phyloP scores from a whole-genome alignment of 306 rosid genomes.

The Cyclanthera cordifolia region DNA sequence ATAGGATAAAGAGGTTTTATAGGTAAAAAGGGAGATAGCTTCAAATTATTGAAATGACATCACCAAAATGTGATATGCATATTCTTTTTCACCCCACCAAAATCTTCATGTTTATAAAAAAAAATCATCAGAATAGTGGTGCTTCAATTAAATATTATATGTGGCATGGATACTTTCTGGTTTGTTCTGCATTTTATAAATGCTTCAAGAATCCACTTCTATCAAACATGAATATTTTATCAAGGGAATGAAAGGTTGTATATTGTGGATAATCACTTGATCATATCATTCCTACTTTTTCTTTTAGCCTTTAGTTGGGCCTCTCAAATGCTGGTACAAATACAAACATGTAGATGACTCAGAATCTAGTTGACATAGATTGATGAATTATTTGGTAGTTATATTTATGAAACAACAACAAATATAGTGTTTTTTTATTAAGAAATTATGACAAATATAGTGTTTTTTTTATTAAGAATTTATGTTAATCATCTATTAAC shows the following conservation, averaged over 20 bases:
- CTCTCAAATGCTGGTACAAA: not conserved
- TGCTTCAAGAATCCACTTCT: constrained; percentile 12
- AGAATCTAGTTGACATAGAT: not conserved
- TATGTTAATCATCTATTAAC: too few species aligned
- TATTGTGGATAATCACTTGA: not conserved
- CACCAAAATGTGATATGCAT: constrained; percentile 9
- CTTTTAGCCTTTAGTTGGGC: not conserved
- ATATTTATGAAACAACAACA: not conserved
- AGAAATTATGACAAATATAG: not conserved
- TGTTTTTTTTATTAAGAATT: not conserved
- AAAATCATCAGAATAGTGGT: constrained; percentile 1
- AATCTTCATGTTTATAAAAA: not conserved
- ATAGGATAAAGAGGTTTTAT: not conserved
- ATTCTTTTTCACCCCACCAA: constrained; percentile 9
- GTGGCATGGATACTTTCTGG: constrained; percentile 1
- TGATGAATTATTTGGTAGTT: not conserved
- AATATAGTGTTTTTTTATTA: not conserved
- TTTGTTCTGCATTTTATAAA: constrained; percentile 3
- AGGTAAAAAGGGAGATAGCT: not conserved
- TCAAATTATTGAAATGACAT: constrained; percentile 3
- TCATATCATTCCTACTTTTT: constrained; percentile 2
- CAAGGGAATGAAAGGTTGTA: not conserved
- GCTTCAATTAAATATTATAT: not conserved
- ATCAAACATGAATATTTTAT: constrained; percentile 2
- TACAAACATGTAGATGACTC: not conserved